phyloP scores from a whole-genome alignment of 257 asterid genomes.

The Prunella vulgaris region DNA sequence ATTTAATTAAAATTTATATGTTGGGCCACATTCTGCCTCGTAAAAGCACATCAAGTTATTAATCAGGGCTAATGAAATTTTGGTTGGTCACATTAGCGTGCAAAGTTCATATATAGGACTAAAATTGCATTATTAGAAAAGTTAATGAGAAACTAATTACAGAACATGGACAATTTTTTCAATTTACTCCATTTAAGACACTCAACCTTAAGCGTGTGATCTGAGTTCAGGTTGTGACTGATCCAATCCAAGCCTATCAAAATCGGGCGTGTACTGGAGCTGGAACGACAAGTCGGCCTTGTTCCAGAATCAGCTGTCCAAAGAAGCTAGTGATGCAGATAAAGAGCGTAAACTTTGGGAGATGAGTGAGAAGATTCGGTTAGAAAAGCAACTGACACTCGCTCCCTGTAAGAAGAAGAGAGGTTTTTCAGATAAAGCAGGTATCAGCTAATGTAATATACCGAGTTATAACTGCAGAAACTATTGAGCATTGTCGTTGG shows the following conservation, averaged over 20 bases:
- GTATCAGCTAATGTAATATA: background rate
- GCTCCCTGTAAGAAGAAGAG: background rate
- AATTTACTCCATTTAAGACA: too few relatives aligned
- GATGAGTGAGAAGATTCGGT: constrained; percentile 59
- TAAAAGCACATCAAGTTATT: too few relatives aligned
- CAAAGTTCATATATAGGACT: too few relatives aligned
- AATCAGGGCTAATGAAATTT: too few relatives aligned
- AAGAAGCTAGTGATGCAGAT: constrained; percentile 83
- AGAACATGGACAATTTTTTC: too few relatives aligned
- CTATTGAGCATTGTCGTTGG: background rate
- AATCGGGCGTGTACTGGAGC: constrained; percentile 98
- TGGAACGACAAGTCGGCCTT: constrained; percentile 82
- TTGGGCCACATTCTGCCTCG: too few relatives aligned
- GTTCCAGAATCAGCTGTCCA: constrained; percentile 73
- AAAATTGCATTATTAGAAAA: background rate
- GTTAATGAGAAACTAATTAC: too few relatives aligned
- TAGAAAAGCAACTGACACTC: background rate
- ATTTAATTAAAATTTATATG: too few relatives aligned
- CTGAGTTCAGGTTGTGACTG: constrained; percentile 71
- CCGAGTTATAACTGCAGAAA: background rate
- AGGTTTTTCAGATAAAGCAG: background rate
- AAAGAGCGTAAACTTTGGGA: constrained; percentile 92
- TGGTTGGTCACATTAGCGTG: too few relatives aligned
- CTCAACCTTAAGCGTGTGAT: too few relatives aligned
- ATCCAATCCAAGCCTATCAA: constrained; percentile 77